A percentile compares a stretch with the other conserved stretches of the same genome.
These are phyloP conservation scores for Psilocybe tampanensis DNA, from an alignment of 768 basidiomycete species.

Conservation along the genomic window DNA sequence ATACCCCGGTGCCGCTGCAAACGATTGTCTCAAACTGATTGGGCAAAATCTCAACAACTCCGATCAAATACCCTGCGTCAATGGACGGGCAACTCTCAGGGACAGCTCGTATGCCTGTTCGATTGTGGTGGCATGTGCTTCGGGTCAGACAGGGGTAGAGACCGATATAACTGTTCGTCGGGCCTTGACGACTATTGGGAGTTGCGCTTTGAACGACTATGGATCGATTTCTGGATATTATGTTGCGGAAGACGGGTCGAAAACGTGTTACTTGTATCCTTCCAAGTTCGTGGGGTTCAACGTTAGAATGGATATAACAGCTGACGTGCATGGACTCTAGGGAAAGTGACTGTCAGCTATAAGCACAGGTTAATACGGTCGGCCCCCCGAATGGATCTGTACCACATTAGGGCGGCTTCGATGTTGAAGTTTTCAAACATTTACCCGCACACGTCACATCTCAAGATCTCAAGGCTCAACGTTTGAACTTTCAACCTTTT, in stretches of 20 bases:
- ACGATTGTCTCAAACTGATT: conserved; percentile 10
- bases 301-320: no score
- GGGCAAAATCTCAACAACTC: conserved; percentile 4
- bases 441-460: no score
- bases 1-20: conserved; percentile 10
- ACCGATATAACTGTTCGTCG: conserved; percentile 2
- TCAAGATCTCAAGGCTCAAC: no score
- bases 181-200: conserved; percentile 6
- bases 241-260: conserved; percentile 1
- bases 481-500: no score
- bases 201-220: conserved; percentile 9
- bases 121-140: conserved; percentile 1
- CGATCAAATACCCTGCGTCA: not conserved
- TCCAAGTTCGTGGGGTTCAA: not conserved
- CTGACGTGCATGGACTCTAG: no score
- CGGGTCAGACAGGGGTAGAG: not conserved
- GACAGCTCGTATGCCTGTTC: not conserved
- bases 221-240: conserved; percentile 12
- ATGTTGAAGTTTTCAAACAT: no score
- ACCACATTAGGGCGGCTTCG: no score
- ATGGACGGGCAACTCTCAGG: conserved; percentile 5
- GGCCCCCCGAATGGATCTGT: no score
- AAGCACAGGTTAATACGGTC: no score
- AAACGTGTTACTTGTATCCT: conserved; percentile 14
- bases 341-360: no score